Evolutionary conservation across 768 basidiomycete genomes (phyloP).

Genomic region (Russula sp.): DNA sequence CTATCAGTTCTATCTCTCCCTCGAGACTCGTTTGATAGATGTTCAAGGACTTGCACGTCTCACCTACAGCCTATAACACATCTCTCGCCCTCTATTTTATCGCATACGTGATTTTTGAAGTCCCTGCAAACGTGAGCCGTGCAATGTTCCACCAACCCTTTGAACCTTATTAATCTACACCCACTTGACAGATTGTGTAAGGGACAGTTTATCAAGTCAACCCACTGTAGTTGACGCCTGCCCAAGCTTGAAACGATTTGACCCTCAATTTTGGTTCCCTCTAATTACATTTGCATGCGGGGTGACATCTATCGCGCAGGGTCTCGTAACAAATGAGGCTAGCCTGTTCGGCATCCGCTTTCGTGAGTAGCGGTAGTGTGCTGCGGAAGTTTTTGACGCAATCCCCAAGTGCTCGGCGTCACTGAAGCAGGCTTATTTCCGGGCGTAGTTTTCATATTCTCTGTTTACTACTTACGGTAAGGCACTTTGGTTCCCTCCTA

Average conservation of each 20-base stretch:
- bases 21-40: neutral
- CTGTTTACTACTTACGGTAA: slow-evolving; percentile 48
- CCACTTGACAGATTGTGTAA: slow-evolving; percentile 36
- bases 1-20: neutral
- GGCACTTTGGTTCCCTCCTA: neutral
- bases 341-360: slow-evolving; percentile 50
- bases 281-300: slow-evolving; percentile 55
- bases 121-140: slow-evolving; percentile 46
- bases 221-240: neutral
- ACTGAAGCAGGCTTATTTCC: slow-evolving; percentile 45
- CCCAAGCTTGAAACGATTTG: slow-evolving; percentile 46
- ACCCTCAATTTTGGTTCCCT: slow-evolving; percentile 56
- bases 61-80: slow-evolving; percentile 47
- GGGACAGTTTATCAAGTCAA: neutral
- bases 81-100: slow-evolving; percentile 53
- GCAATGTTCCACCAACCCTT: neutral
- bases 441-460: slow-evolving; percentile 45
- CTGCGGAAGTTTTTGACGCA: neutral
- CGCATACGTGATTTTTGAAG: slow-evolving; percentile 53
- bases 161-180: neutral
- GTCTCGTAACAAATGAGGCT: slow-evolving; percentile 45
- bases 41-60: slow-evolving; percentile 43
- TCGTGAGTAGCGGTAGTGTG: slow-evolving; percentile 30
- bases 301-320: slow-evolving; percentile 46
- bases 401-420: slow-evolving; percentile 40